Conservation (phyloP, 768 basidiomycete genomes). For the Amyloporia xantha region DNA sequence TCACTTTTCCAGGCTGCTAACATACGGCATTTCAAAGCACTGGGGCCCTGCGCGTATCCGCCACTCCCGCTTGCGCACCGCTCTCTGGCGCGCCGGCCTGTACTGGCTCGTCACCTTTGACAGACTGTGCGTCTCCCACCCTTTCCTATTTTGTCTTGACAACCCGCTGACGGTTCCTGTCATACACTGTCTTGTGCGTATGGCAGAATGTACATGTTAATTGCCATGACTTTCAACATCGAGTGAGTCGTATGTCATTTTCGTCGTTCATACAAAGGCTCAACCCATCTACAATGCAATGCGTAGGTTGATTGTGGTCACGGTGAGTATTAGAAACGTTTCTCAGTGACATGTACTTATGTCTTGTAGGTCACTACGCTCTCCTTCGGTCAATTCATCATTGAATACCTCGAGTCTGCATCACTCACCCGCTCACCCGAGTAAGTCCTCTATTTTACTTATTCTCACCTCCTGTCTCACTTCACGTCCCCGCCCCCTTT, state of each 20-base stretch:
- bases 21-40: slow-evolving; percentile 42
- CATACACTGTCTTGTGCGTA: slow-evolving; percentile 4
- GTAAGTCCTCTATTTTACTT: slow-evolving; percentile 7
- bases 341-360: neutral
- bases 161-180: neutral
- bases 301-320: slow-evolving; percentile 41
- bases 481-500: no score
- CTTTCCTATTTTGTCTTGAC: no score
- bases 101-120: slow-evolving; percentile 54
- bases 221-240: slow-evolving; percentile 65
- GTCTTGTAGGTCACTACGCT: slow-evolving; percentile 45
- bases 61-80: slow-evolving; percentile 37
- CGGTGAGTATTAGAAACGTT: slow-evolving; percentile 27
- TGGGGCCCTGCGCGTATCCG: slow-evolving; percentile 36
- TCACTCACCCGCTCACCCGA: slow-evolving; percentile 8
- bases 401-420: slow-evolving; percentile 33
- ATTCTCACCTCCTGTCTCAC: neutral
- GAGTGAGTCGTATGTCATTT: slow-evolving; percentile 52
- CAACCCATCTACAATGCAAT: no score
- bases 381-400: slow-evolving; percentile 50
- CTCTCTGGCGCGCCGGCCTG: slow-evolving; percentile 46
- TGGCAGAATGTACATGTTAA: slow-evolving; percentile 61
- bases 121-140: slow-evolving; percentile 48
- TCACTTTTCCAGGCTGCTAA: slow-evolving; percentile 35
- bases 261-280: no score